These are phyloP conservation scores for Trichoderma asperelloides DNA, from an alignment of 495 filamentous ascomycete species.

Conservation along the genomic window DNA sequence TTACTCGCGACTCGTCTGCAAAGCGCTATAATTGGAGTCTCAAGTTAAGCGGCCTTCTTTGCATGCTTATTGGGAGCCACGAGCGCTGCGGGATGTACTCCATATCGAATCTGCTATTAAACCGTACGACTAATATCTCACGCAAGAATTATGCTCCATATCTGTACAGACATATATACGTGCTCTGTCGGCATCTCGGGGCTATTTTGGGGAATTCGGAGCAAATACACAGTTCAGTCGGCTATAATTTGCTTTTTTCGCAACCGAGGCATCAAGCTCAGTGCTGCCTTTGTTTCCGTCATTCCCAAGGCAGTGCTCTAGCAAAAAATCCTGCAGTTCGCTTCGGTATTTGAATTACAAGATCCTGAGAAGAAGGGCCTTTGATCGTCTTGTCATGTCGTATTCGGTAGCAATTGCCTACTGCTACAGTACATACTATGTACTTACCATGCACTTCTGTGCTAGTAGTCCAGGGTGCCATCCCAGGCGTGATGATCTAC, in stretches of 20 bases:
- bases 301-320: neutral
- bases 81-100: neutral
- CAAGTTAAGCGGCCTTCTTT: neutral
- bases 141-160: neutral
- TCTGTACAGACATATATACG: neutral
- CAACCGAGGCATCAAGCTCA: neutral
- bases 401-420: neutral
- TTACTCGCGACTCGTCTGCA: neutral
- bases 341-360: neutral
- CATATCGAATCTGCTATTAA: neutral
- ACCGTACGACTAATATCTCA: neutral
- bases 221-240: neutral
- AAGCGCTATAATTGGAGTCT: neutral
- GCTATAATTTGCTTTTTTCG: neutral
- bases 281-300: neutral
- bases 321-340: neutral
- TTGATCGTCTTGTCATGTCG: neutral
- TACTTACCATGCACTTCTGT: too few species aligned
- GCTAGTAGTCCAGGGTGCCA: neutral
- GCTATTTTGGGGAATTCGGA: neutral
- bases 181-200: neutral
- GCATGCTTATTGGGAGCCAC: neutral
- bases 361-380: neutral
- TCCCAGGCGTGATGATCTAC: constrained; percentile 7
- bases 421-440: too few species aligned